Percentiles rank a stretch among this genome's conserved stretches.
Evolutionary conservation across 1,284 basidiomycete species (phyloP).

Genomic region (Microbotryum violaceum): DNA sequence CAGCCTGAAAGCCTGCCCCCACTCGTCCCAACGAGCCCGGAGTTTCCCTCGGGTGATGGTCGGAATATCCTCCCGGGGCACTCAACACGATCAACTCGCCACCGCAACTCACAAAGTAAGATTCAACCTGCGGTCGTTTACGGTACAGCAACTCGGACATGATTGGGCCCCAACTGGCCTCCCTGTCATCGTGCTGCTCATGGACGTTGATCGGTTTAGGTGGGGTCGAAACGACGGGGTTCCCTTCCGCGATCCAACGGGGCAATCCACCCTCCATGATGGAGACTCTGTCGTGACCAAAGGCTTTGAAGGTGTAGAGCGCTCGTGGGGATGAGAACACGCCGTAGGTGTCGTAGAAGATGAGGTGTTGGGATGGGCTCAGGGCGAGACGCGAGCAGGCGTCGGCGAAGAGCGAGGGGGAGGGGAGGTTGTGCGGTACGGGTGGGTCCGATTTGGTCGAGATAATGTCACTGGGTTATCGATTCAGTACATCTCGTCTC

Average conservation of each 20-base stretch:
- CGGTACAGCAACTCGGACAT: constrained; percentile 20
- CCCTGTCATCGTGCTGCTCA: not conserved
- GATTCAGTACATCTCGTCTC: no score
- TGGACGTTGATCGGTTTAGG: constrained; percentile 21
- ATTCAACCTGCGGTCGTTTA: constrained; percentile 17
- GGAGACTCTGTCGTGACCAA: constrained; percentile 75
- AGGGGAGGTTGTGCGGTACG: constrained; percentile 91
- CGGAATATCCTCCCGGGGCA: no score
- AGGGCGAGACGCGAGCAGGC: constrained; percentile 73
- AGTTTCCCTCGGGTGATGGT: no score
- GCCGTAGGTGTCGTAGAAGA: constrained; percentile 81
- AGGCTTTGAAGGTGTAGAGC: constrained; percentile 82
- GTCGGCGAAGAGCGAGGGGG: constrained; percentile 59
- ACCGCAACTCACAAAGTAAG: constrained; percentile 21
- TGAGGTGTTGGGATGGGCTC: constrained; percentile 64
- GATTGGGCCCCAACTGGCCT: constrained; percentile 13
- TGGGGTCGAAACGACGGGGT: constrained; percentile 48
- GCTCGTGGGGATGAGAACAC: constrained; percentile 85
- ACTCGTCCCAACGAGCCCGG: not conserved
- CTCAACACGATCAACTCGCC: constrained; percentile 1
- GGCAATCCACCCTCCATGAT: constrained; percentile 84
- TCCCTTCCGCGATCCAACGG: constrained; percentile 66
- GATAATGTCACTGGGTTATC: constrained; percentile 41
- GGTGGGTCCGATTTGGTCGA: constrained; percentile 61
- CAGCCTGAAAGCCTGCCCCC: not conserved